These are phyloP conservation scores for Peniophora sp. DNA, from an alignment of 1,284 basidiomycete species.

Conservation along the genomic window DNA sequence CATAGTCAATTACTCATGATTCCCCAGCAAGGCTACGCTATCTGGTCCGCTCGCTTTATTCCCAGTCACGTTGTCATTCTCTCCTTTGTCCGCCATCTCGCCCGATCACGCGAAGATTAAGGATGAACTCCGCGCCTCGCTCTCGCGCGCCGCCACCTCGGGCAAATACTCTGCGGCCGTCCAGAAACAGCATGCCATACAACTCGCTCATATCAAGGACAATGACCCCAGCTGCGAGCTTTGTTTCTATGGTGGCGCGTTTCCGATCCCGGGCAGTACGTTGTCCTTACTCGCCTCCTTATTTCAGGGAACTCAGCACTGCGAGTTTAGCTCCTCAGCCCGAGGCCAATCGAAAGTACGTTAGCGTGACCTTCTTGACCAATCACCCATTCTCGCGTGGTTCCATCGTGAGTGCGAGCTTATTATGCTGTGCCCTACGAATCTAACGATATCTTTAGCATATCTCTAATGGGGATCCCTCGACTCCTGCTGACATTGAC, in stretches of 20 bases:
- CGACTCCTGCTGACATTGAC: slow-evolving; percentile 6
- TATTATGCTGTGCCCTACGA: background rate
- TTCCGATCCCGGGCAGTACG: too few species aligned
- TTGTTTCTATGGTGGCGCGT: background rate
- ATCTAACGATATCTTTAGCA: slow-evolving; percentile 5
- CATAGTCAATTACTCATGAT: background rate
- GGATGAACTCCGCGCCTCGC: background rate
- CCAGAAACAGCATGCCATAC: background rate
- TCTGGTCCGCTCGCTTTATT: background rate
- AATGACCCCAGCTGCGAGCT: background rate
- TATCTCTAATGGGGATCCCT: slow-evolving; percentile 7
- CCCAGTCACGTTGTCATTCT: slow-evolving; percentile 4
- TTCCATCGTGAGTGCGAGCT: slow-evolving; percentile 6
- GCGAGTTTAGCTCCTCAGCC: background rate
- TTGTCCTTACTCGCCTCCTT: too few species aligned
- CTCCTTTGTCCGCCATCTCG: background rate
- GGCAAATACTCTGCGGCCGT: background rate
- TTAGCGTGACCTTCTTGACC: background rate
- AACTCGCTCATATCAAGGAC: background rate
- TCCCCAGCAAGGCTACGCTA: background rate
- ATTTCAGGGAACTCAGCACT: too few species aligned
- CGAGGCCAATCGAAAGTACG: slow-evolving; percentile 7
- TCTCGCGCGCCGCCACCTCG: background rate
- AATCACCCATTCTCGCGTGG: slow-evolving; percentile 11
- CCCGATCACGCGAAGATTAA: background rate